A percentile compares a stretch with the other conserved stretches of the same genome.
Evolutionary conservation across 805 yeast species (phyloP).

Genomic region (Cyberlindnera maclurae): DNA sequence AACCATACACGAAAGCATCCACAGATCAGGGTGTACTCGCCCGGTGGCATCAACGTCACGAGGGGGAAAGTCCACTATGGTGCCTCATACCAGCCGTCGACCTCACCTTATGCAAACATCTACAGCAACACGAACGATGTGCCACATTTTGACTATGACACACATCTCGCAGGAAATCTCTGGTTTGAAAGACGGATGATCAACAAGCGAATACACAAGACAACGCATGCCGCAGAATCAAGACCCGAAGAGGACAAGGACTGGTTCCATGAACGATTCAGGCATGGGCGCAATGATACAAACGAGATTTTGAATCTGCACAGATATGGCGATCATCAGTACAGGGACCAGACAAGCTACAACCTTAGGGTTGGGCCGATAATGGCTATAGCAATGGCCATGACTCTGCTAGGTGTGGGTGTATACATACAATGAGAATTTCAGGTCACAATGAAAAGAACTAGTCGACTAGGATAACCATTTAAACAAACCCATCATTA

Average conservation of each 20-base stretch:
- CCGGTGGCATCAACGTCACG: constrained; percentile 16
- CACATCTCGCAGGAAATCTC: constrained; percentile 45
- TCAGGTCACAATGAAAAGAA: too few species aligned
- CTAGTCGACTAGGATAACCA: too few species aligned
- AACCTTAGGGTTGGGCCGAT: constrained; percentile 7
- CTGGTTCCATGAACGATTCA: constrained; percentile 9
- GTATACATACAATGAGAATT: constrained; percentile 10
- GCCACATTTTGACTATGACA: constrained; percentile 54
- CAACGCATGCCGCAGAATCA: constrained; percentile 2
- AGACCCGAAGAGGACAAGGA: constrained; percentile 5
- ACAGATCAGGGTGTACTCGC: constrained; percentile 6
- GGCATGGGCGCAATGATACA: constrained; percentile 9
- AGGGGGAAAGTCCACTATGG: constrained; percentile 11
- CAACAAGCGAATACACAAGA: constrained; percentile 11
- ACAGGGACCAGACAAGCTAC: constrained; percentile 9
- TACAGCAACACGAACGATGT: constrained; percentile 40
- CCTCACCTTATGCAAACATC: constrained; percentile 5
- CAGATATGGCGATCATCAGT: constrained; percentile 18
- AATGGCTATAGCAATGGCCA: constrained; percentile 6
- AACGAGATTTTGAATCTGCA: constrained; percentile 20
- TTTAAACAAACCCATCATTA: too few species aligned
- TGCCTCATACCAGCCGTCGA: constrained; percentile 7
- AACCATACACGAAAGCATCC: not conserved
- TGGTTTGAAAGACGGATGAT: constrained; percentile 33
- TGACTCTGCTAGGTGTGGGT: constrained; percentile 13